Conservation (phyloP, 495 filamentous ascomycete genomes). For the Aspergillus homomorphus region DNA sequence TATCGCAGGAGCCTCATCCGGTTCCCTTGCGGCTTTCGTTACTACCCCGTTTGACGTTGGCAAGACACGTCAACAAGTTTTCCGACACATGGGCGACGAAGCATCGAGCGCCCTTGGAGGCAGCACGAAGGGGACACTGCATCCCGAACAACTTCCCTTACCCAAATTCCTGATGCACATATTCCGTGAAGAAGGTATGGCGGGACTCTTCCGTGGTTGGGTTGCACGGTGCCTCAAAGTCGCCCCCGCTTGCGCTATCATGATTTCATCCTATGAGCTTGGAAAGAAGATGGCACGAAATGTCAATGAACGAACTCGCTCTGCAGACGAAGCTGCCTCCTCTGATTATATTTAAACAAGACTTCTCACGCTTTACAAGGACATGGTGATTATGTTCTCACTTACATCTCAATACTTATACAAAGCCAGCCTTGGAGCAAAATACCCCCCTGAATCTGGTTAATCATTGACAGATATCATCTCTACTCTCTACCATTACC, state of each 20-base stretch:
- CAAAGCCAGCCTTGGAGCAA: not conserved
- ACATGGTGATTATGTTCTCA: not conserved
- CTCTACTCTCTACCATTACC: slow-evolving; percentile 23
- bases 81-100: slow-evolving; percentile 52
- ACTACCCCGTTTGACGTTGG: slow-evolving; percentile 97
- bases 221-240: slow-evolving; percentile 89
- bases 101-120: slow-evolving; percentile 14
- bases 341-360: slow-evolving; percentile 3
- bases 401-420: not conserved
- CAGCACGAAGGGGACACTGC: slow-evolving; percentile 30
- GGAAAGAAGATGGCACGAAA: slow-evolving; percentile 83
- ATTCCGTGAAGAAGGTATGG: slow-evolving; percentile 74
- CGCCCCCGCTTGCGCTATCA: slow-evolving; percentile 96
- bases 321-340: slow-evolving; percentile 13
- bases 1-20: slow-evolving; percentile 75
- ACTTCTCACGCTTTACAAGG: not conserved
- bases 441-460: not conserved
- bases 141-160: slow-evolving; percentile 72
- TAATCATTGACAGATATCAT: slow-evolving; percentile 7
- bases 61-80: slow-evolving; percentile 90
- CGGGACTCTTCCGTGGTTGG: slow-evolving; percentile 87
- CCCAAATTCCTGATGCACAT: slow-evolving; percentile 81
- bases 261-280: slow-evolving; percentile 97
- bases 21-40: slow-evolving; percentile 79
- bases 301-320: slow-evolving; percentile 65